Evolutionary conservation across 176 grass and related monocot genomes (phyloP), one percentile per base, ranked within the genome.

Genomic region (Bothriochloa decipiens): DNA sequence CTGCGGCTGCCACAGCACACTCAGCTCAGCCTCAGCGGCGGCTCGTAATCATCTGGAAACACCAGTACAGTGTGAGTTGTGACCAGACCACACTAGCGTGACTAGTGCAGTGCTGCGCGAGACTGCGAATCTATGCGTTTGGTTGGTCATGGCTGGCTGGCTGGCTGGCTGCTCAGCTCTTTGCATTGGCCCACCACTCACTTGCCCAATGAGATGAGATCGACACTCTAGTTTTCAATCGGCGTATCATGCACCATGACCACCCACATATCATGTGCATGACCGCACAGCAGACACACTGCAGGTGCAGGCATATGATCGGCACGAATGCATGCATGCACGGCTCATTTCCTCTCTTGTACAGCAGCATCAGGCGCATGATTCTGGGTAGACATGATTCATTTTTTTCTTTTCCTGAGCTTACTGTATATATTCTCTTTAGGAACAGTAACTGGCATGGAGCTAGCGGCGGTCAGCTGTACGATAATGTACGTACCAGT

Each of bases 221-320:
- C 83, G 36, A 8, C 2, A 0, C 7, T 11, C 53, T 68, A 80
- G 49, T 69, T 90, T 90, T 87, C 89, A 87, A 84, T 70, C 81
- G 4, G 75, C 35, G 63, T 76, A 84, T 91, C 84, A 87, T n/a
- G 42, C 23, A 62, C 22, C 22, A 11, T 37, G 58, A 18, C 79
- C 33, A 71, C 64, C 53, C 3, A 6, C 39, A 43, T 40, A 4
- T 0, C 6, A 6, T 78, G 57, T 46, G 87, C 20, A 82, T 55
- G 78, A 72, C 73, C 77, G 77, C 70, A 65, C 78, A 71, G 70
- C 70, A 17, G 25, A 49, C 50, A 49, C 50, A 66, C 88, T 33
- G 87, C 57, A 10, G 8, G 2, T 10, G 57, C 82, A 81, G 71
- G 25, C 13, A 57, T 82, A 86, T 86, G 88, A 90, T 86, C 83